Evolutionary conservation across 2,329 filamentous ascomycete genomes (phyloP), one percentile per base, ranked within the genome.

Genomic region (Diaporthe caulivora): DNA sequence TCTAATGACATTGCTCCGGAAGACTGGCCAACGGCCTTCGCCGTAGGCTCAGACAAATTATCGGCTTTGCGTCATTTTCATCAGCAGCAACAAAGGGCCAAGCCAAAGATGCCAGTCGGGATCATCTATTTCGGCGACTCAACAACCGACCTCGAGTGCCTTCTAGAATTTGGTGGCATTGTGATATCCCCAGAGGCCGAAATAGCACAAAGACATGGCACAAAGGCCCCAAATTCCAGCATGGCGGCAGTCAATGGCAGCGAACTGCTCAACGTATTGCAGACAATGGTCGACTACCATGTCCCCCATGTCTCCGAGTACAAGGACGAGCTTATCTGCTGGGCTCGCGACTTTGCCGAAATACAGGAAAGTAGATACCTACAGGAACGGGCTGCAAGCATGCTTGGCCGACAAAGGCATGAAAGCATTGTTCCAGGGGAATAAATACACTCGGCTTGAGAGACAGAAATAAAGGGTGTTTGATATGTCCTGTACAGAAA

Each of bases 51-150:
- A 11, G 87, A 89, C 78, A 90, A 90, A 80, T 77, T 84, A 24
- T 79, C 81, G 15, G 85, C 82, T 1, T 37, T 3, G 77, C 71
- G 26, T 29, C 44, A 11, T 31, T 57, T 62, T 37, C 70, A 24
- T 26, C 88, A 73, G 71, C 78, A n/a, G 77, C 80, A 9, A 76
- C 84, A 55, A 73, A 77, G 42, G 74, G 58, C 42, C 75, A 78
- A 6, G 75, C 72, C 1, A 31, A 31, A 40, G 11, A 29, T 42
- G n/a, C 21, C 55, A 5, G 24, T 53, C 18, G 44, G 37, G 44
- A 40, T 71, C 3, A 78, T 88, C n/a, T 91, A 91, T 80, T 86
- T 90, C 78, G 89, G 89, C 10, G 89, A 91, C 78, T 90, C 89
- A 37, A 84, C 84, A 2, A 90, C 89, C 1, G 89, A 91, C 78